Conservation (phyloP, 495 filamentous ascomycete genomes). For the Chlorociboria aeruginascens region DNA sequence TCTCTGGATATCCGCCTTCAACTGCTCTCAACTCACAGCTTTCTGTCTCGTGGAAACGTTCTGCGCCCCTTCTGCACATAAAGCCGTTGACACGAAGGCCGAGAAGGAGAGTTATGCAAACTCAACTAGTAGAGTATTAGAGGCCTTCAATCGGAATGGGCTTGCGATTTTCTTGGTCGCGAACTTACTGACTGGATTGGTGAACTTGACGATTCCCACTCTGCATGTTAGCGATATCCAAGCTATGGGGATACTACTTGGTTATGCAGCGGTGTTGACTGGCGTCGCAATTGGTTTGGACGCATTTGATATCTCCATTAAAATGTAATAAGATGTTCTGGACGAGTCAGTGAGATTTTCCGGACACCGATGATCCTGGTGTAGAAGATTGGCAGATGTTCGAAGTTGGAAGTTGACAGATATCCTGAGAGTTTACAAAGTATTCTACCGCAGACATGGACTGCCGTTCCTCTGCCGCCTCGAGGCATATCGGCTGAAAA, state of each 20-base stretch:
- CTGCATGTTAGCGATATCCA: slow-evolving; percentile 47
- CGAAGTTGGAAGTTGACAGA: no score
- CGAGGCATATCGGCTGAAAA: no score
- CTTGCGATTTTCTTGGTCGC: slow-evolving; percentile 77
- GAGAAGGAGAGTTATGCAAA: slow-evolving; percentile 47
- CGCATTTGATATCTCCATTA: slow-evolving; percentile 59
- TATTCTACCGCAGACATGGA: no score
- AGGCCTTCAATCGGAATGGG: slow-evolving; percentile 81
- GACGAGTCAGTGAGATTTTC: neutral
- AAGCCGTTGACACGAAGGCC: slow-evolving; percentile 26
- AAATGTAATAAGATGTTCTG: slow-evolving; percentile 38
- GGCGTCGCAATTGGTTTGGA: slow-evolving; percentile 61
- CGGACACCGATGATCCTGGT: neutral
- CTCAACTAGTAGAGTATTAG: slow-evolving; percentile 66
- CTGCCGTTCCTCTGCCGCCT: no score
- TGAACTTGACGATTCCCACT: slow-evolving; percentile 79
- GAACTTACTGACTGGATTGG: slow-evolving; percentile 77
- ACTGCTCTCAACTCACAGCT: slow-evolving; percentile 61
- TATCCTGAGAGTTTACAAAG: no score
- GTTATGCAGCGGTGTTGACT: slow-evolving; percentile 56
- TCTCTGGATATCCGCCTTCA: slow-evolving; percentile 84
- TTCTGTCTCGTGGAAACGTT: slow-evolving; percentile 67
- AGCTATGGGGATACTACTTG: slow-evolving; percentile 64
- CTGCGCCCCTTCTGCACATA: slow-evolving; percentile 63
- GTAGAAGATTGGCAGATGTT: no score